Evolutionary conservation across 805 yeast genomes (phyloP), one percentile per base, ranked within the genome.

Genomic region (Hemisphaericaspora nanyangensis): DNA sequence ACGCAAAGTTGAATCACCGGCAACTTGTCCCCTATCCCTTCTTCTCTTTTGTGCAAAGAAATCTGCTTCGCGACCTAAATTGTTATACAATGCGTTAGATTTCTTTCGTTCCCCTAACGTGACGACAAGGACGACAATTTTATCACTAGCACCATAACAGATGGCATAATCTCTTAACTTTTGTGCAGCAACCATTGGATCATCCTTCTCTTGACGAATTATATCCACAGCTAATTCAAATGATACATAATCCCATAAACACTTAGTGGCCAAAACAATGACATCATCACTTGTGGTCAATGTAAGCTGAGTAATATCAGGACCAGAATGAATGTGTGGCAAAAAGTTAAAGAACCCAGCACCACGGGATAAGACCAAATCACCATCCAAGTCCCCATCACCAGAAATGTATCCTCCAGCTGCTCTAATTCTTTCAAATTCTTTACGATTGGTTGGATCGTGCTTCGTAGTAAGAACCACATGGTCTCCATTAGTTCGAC

Each of bases 141-240:
- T 86, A 33, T 85, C 89, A 2, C 74, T 65, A 29, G 91, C 83
- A 17, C 98, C 98, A 59, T 89, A 93, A 1, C 96, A 82, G 44
- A 91, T 78, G 1, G 98, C 97, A 66, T 84, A 88, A 60, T 93
- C 99, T 54, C 98, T 78, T 49, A 93, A 69, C 54, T 85, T 88
- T 50, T 88, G 95, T 0, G 99, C 97, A 1, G 97, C 97, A 18
- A 80, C 58, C 79, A 87, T 82, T 2, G 97, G 95, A 49, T 86
- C 87, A 15, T 80, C 80, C 50, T 79, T 80, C 51, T 82, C 86
- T 45, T 82, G 86, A 44, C 96, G 74, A 11, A 90, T 82, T 40
- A 93, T 80, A 61, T 93, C 99, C 26, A 90, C 95, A 0, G 95
- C 96, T 11, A 87, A 74, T 51, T 89, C 95, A 47, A 78, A 79